Percentiles rank a stretch among this genome's conserved stretches.
Conservation (phyloP, 345 rosid genomes). For the Abelmoschus esculentus region DNA sequence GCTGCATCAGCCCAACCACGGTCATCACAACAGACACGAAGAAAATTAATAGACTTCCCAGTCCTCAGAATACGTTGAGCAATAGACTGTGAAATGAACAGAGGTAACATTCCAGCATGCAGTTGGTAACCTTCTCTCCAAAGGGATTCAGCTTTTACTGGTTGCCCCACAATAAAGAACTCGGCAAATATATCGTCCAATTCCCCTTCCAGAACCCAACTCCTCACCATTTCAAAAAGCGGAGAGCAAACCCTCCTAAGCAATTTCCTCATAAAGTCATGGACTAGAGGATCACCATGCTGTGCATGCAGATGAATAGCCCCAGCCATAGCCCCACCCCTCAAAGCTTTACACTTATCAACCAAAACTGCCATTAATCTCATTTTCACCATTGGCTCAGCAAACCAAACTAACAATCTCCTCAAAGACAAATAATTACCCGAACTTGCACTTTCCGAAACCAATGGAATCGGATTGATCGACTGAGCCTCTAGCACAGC, state of each 20-base stretch:
- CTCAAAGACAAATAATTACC: slow-evolving; percentile 73
- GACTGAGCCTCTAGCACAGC: slow-evolving; percentile 88
- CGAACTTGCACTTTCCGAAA: slow-evolving; percentile 57
- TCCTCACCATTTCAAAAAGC: slow-evolving; percentile 95
- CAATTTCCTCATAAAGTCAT: slow-evolving; percentile 76
- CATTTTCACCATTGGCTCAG: slow-evolving; percentile 94
- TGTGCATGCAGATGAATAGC: slow-evolving; percentile 94
- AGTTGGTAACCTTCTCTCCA: slow-evolving; percentile 98
- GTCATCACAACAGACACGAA: slow-evolving; percentile 69
- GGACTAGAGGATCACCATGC: slow-evolving; percentile 91
- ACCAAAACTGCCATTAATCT: slow-evolving; percentile 96
- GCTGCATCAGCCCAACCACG: slow-evolving; percentile 97
- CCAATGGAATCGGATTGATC: slow-evolving; percentile 85
- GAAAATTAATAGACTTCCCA: slow-evolving; percentile 93
- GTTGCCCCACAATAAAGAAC: slow-evolving; percentile 82
- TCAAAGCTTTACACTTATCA: slow-evolving; percentile 79
- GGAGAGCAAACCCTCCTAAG: slow-evolving; percentile 88
- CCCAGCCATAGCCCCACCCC: slow-evolving; percentile 20
- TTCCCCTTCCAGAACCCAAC: slow-evolving; percentile 99
- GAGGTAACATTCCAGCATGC: slow-evolving; percentile 46
- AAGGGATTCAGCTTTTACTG: slow-evolving; percentile 87
- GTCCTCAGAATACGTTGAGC: slow-evolving; percentile 92
- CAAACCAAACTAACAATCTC: slow-evolving; percentile 87
- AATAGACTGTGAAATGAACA: slow-evolving; percentile 80
- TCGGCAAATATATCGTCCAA: slow-evolving; percentile 88